phyloP scores from a whole-genome alignment of 805 yeast species.

The Nakazawaea pomicola region DNA sequence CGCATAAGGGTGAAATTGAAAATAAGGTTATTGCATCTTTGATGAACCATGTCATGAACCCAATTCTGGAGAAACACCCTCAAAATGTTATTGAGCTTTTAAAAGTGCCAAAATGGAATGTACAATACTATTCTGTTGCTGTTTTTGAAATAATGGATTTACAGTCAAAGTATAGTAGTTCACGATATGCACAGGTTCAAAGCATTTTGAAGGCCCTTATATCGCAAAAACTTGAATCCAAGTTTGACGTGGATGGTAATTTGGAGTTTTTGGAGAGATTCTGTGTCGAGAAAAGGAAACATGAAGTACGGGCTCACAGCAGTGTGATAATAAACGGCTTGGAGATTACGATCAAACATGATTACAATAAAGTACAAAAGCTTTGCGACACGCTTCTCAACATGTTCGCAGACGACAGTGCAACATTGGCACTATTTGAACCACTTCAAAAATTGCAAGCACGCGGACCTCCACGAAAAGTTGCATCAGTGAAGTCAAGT shows the following conservation, averaged over 20 bases:
- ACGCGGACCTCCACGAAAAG: too few relatives aligned
- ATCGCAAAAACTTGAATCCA: too few relatives aligned
- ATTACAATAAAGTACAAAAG: too few relatives aligned
- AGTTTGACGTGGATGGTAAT: too few relatives aligned
- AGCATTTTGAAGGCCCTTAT: slow-evolving; percentile 1
- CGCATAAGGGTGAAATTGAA: neutral
- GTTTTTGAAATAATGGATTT: slow-evolving; percentile 1
- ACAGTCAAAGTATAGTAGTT: neutral
- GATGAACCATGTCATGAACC: slow-evolving; percentile 1
- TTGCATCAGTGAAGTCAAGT: too few relatives aligned
- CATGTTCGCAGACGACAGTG: too few relatives aligned
- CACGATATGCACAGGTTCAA: slow-evolving; percentile 1
- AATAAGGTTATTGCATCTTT: too few relatives aligned
- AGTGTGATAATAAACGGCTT: neutral
- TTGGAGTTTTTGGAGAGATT: neutral
- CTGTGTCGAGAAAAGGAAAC: neutral
- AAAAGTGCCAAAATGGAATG: slow-evolving; percentile 6
- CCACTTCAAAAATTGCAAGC: too few relatives aligned
- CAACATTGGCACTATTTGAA: too few relatives aligned
- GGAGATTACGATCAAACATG: too few relatives aligned
- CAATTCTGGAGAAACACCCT: slow-evolving; percentile 9
- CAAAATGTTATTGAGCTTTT: slow-evolving; percentile 3
- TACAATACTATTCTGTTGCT: neutral
- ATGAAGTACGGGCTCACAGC: neutral
- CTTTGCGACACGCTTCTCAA: too few relatives aligned